Evolutionary conservation across 371 early-diverging fungal genomes (phyloP), one percentile per base, ranked within the genome.

Genomic region (Apophysomyces trapeziformis): DNA sequence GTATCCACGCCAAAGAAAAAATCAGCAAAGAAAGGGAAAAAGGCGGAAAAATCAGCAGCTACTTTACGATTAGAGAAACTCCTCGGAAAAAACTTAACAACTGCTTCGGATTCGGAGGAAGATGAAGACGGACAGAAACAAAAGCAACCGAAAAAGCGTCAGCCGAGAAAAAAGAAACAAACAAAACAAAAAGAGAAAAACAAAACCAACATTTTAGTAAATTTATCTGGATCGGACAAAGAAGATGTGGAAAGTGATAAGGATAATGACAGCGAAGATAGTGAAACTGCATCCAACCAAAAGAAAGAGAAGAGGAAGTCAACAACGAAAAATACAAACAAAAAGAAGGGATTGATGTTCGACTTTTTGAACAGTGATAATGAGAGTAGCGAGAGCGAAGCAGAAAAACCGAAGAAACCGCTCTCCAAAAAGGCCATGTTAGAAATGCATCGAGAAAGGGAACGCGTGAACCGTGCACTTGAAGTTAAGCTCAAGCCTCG

Each of bases 401-500:
- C 32, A 36, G 18, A 45, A 13, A 21, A 13, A n/a, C 16, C 62
- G n/a, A 62, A 37, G 16, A 62, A 37, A 16, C 9, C 36, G 13
- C 16, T 68, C 35, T 69, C 70, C 1, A 64, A 61, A 36, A 64
- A 69, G 41, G 72, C 71, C 2, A 54, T 65, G 54, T n/a, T 67
- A 38, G 63, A 67, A 11, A 69, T 75, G 67, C 67, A 69, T 38
- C 58, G 63, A 43, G 72, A 75, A 54, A 69, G 58, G 11, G 71
- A 70, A 38, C 71, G 75, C 1, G 26, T 71, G 26, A 56, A 62
- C 5, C 71, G 75, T 38, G 44, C 64, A 21, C 45, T 47, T 0
- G 47, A 61, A 54, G 58, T 67, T 16, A 65, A 60, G 43, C 37
- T 70, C 5, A 47, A 66, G 38, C 70, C 70, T 16, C 63, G 66